Evolutionary conservation across 2,329 filamentous ascomycete genomes (phyloP).

Genomic region (Trichoderma breve): DNA sequence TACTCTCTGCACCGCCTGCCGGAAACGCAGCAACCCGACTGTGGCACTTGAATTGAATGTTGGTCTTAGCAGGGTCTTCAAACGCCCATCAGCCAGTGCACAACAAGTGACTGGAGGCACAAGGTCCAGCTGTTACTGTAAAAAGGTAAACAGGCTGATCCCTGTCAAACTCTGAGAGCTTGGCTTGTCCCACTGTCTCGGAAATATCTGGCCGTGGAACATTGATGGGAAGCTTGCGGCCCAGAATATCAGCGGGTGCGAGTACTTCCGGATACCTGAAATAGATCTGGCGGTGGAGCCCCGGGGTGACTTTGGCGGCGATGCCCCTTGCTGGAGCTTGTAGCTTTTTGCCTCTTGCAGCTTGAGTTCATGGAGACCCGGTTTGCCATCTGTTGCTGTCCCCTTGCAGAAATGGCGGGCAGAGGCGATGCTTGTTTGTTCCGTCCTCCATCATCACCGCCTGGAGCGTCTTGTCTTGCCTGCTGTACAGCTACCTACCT

Average conservation of each 20-base stretch:
- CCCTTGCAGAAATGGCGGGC: neutral
- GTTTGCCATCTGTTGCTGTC: neutral
- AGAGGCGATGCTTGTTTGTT: neutral
- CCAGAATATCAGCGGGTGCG: neutral
- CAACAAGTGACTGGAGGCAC: neutral
- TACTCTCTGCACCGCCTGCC: conserved; percentile 4
- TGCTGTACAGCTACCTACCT: neutral
- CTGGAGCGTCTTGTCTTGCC: conserved; percentile 1
- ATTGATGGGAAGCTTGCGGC: neutral
- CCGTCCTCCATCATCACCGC: conserved; percentile 7
- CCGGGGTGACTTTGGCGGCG: neutral
- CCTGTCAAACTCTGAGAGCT: neutral
- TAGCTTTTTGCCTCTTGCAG: conserved; percentile 13
- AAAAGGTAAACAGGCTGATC: neutral
- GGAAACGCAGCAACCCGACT: neutral
- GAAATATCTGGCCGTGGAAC: neutral
- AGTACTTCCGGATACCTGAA: conserved; percentile 20
- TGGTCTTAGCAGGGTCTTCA: neutral
- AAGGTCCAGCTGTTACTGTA: neutral
- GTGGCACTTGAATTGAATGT: neutral
- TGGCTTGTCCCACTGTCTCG: neutral
- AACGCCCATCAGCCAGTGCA: neutral
- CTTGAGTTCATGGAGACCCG: neutral
- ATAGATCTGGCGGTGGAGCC: conserved; percentile 18
- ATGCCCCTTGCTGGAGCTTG: neutral